These are phyloP conservation scores for Aechmea fasciata DNA, from an alignment of 176 grass and related monocot species.

Conservation along the genomic window DNA sequence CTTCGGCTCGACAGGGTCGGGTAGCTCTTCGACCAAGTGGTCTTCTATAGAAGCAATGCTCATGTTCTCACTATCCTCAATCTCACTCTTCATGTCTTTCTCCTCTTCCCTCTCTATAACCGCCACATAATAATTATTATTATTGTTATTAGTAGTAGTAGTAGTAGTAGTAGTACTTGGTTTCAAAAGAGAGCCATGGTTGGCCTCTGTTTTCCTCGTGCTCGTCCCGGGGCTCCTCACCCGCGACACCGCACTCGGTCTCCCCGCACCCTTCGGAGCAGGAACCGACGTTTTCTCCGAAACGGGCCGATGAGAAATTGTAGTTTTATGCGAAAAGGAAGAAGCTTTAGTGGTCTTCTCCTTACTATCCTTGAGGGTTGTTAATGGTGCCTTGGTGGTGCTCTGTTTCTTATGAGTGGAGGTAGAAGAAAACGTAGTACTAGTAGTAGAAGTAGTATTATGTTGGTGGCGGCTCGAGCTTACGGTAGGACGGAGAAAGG, in stretches of 20 bases:
- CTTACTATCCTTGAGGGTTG: neutral
- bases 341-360: too few relatives aligned
- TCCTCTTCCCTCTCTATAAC: slow-evolving; percentile 11
- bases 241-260: too few relatives aligned
- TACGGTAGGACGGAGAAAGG: neutral
- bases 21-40: slow-evolving; percentile 19
- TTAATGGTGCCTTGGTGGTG: neutral
- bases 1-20: slow-evolving; percentile 22
- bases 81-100: neutral
- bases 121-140: slow-evolving; percentile 6
- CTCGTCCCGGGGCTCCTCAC: too few relatives aligned
- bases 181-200: neutral
- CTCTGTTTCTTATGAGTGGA: neutral
- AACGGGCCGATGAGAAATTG: too few relatives aligned
- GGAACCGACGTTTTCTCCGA: too few relatives aligned
- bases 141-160: neutral
- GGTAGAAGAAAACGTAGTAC: neutral
- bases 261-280: too few relatives aligned
- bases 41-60: slow-evolving; percentile 29
- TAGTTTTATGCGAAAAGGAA: too few relatives aligned
- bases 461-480: neutral
- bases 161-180: neutral
- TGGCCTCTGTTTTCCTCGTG: too few relatives aligned
- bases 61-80: slow-evolving; percentile 28
- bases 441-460: too few relatives aligned